These are phyloP conservation scores for Magnolia officinalis DNA, from an alignment of 164 flowering plant species.

Conservation along the genomic window DNA sequence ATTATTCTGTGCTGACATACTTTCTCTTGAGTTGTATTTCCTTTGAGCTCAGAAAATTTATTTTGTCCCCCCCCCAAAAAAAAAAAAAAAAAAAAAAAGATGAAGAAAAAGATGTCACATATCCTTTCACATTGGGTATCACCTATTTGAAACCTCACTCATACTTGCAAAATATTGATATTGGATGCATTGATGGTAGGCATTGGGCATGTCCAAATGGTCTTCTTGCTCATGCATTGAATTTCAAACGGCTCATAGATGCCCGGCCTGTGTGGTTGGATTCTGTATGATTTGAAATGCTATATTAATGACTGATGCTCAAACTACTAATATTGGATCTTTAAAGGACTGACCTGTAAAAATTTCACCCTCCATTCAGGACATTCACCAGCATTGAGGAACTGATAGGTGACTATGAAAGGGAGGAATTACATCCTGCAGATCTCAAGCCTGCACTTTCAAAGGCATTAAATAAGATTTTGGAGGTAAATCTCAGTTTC, in stretches of 20 bases:
- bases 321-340: background rate
- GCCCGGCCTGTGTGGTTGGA: background rate
- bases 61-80: too few species aligned
- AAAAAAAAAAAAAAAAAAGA: too few species aligned
- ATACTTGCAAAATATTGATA: too few species aligned
- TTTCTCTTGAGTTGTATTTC: too few species aligned
- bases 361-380: slow-evolving; percentile 33
- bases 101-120: too few species aligned
- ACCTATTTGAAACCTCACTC: too few species aligned
- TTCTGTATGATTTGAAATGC: background rate
- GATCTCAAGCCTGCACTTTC: slow-evolving; percentile 83
- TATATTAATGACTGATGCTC: background rate
- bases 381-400: slow-evolving; percentile 58
- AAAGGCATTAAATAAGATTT: slow-evolving; percentile 71
- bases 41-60: too few species aligned
- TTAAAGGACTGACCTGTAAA: background rate
- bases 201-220: too few species aligned
- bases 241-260: background rate
- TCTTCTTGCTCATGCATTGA: too few species aligned
- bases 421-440: slow-evolving; percentile 72
- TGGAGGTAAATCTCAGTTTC: slow-evolving; percentile 47
- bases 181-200: too few species aligned
- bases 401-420: slow-evolving; percentile 62
- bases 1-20: too few species aligned
- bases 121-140: too few species aligned